A percentile compares a stretch with the other conserved stretches of the same genome.
Conservation (phyloP, 495 filamentous ascomycete species). For the Hypoxylon crocopeplum region DNA sequence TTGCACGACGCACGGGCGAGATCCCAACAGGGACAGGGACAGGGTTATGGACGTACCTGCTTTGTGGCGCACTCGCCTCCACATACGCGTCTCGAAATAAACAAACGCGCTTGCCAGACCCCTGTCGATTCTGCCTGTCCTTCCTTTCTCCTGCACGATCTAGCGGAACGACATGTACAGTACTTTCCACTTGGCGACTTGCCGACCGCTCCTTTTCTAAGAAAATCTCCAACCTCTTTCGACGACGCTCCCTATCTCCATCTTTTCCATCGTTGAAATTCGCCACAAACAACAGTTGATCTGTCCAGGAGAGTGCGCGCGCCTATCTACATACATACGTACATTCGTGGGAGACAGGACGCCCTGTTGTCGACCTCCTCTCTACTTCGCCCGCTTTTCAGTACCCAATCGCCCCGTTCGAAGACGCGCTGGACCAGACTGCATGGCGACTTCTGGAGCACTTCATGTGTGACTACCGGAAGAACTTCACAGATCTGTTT, state of each 20-base stretch:
- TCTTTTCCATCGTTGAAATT: conserved; percentile 10
- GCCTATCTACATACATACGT: conserved; percentile 8
- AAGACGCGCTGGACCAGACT: conserved; percentile 21
- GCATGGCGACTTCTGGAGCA: conserved; percentile 20
- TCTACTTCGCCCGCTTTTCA: conserved; percentile 3
- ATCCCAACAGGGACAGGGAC: conserved; percentile 10
- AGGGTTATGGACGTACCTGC: conserved; percentile 5
- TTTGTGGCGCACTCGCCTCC: conserved; percentile 25
- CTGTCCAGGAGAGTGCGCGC: conserved; percentile 37
- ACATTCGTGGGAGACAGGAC: conserved; percentile 9
- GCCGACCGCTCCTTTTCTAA: conserved; percentile 34
- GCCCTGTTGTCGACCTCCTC: conserved; percentile 2
- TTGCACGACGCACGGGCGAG: conserved; percentile 9
- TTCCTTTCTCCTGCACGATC: conserved; percentile 20
- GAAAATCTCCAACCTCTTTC: conserved; percentile 21
- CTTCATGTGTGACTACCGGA: conserved; percentile 24
- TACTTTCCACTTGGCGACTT: conserved; percentile 16
- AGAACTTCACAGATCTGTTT: background rate
- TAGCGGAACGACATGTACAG: conserved; percentile 16
- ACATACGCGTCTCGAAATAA: conserved; percentile 37
- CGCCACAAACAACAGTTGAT: conserved; percentile 36
- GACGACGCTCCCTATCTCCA: conserved; percentile 23
- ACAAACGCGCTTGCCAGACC: conserved; percentile 33
- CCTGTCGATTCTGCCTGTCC: background rate
- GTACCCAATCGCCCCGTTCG: conserved; percentile 19